These are phyloP conservation scores for Neocatenulostroma microsporum DNA, from an alignment of 2,329 filamentous ascomycete species.

Conservation along the genomic window DNA sequence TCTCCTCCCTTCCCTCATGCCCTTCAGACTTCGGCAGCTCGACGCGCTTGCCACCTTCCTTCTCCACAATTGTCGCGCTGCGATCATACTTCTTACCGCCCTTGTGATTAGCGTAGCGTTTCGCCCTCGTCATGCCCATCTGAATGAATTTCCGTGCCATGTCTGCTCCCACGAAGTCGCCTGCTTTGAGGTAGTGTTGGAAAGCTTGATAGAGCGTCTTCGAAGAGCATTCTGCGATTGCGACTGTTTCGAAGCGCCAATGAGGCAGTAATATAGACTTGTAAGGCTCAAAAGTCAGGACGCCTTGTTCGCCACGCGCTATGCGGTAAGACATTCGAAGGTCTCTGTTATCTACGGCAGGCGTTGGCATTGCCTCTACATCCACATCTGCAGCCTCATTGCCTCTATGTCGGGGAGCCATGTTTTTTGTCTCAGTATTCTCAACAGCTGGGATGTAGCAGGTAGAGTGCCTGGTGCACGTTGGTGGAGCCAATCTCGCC, in stretches of 20 bases:
- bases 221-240: slow-evolving; percentile 47
- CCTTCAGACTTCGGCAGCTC: slow-evolving; percentile 39
- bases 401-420: too few species aligned
- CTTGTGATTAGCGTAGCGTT: slow-evolving; percentile 50
- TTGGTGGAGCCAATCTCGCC: too few species aligned
- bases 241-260: slow-evolving; percentile 51
- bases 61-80: slow-evolving; percentile 26
- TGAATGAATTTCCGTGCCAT: slow-evolving; percentile 58
- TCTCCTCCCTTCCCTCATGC: slow-evolving; percentile 44
- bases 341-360: slow-evolving; percentile 21
- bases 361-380: too few species aligned
- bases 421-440: too few species aligned
- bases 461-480: too few species aligned
- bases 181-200: slow-evolving; percentile 41
- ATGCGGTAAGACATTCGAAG: slow-evolving; percentile 49
- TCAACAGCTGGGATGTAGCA: too few species aligned
- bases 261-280: slow-evolving; percentile 52
- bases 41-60: slow-evolving; percentile 17
- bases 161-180: slow-evolving; percentile 57
- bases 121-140: slow-evolving; percentile 58
- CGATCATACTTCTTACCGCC: slow-evolving; percentile 48
- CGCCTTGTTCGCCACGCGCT: slow-evolving; percentile 53
- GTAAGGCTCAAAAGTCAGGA: slow-evolving; percentile 57
- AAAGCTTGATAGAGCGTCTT: slow-evolving; percentile 45
- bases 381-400: too few species aligned